phyloP scores from a whole-genome alignment of 2,329 filamentous ascomycete species.

The Pseudocercospora cruenta region DNA sequence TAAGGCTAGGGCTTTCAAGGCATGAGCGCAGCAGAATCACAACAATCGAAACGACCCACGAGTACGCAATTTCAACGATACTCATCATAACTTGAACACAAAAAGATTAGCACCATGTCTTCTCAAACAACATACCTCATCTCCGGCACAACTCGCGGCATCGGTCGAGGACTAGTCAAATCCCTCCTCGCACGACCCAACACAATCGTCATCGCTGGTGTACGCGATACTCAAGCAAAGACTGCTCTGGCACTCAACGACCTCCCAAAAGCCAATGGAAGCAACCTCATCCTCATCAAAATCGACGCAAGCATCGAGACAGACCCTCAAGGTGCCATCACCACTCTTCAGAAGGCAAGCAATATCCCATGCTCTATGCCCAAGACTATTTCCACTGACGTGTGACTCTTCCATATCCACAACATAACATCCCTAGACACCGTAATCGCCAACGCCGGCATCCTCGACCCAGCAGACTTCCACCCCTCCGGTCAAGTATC shows the following conservation, averaged over 20 bases:
- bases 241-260: conserved; percentile 7
- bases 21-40: neutral
- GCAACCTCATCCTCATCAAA: conserved; percentile 4
- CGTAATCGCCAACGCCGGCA: conserved; percentile 18
- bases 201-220: conserved; percentile 16
- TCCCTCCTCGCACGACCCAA: conserved; percentile 5
- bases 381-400: neutral
- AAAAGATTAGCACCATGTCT: neutral
- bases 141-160: conserved; percentile 6
- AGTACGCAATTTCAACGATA: neutral
- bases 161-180: conserved; percentile 16
- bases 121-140: conserved; percentile 7
- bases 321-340: neutral
- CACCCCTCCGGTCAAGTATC: neutral
- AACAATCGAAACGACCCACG: neutral
- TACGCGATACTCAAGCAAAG: conserved; percentile 8
- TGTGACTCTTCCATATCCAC: neutral
- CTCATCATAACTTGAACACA: neutral
- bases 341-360: conserved; percentile 4
- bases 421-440: conserved; percentile 10
- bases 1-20: neutral
- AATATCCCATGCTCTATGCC: neutral
- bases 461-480: neutral
- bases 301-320: conserved; percentile 7
- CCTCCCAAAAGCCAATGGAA: conserved; percentile 4